Base-by-base conservation (phyloP, 2,329 filamentous ascomycete genomes). In the Taxawa tesnikishii region DNA sequence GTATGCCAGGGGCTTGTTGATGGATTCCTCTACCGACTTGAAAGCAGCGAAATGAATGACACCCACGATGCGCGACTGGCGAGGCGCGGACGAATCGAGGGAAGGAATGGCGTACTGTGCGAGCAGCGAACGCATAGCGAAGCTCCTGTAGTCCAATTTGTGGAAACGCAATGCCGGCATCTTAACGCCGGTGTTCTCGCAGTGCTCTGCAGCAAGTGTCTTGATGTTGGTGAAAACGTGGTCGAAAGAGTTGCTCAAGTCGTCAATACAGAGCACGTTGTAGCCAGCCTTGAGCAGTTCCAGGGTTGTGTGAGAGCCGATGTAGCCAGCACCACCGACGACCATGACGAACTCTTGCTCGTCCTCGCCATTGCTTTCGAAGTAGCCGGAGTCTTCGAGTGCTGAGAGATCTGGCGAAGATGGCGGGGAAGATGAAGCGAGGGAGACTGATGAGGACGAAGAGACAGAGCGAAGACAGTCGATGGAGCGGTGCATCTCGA, bases 11-110 rank as follows among this genome's bases (percentile, higher is more conserved):
- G 75, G 75, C 36, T 62, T 56, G 15, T 55, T 51, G 38, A 79
- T 77, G 26, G 71, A 77, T 43, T 80, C 74, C 15, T 67, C 66
- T 0, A 79, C 73, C 2, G 74, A 72, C 49, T 79, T 79, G 59
- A 71, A 70, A 1, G 75, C 75, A 10, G 75, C 75, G 42, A 79
- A 79, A 46, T 80, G 75, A 36, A 80, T 77, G n/a, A 79, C 73
- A 1, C 73, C 74, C 1, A 59, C 56, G 38, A 79, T 75, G 17
- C 56, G 62, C 3, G 70, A 73, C 32, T 51, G 50, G 12, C 58
- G 48, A 10, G 47, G 40, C 6, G 39, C 26, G n/a, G 48, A 45
- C 11, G 51, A 47, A 17, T 38, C 30, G 3, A 41, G 43, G 4
- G 26, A 43, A 47, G 47, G 10, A 48, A 46, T 26, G 31, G 42